Conservation (phyloP, 2,329 filamentous ascomycete genomes). For the Ceratocystis variospora region DNA sequence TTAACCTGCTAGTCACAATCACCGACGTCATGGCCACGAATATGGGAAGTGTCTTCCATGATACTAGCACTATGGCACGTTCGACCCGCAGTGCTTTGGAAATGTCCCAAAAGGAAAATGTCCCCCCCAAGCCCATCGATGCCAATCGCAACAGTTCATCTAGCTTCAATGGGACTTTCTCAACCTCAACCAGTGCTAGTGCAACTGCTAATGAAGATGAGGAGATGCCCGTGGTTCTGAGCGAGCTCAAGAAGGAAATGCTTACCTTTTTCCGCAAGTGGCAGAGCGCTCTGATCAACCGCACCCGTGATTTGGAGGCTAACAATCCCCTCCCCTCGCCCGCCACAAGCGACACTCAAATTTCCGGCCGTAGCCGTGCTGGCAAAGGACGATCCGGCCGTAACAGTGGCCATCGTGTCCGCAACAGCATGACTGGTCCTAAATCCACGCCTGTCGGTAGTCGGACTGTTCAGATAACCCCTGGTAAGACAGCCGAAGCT, state of each 20-base stretch:
- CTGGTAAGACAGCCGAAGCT: neutral
- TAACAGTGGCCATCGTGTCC: constrained; percentile 21
- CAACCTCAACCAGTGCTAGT: constrained; percentile 17
- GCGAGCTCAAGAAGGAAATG: constrained; percentile 55
- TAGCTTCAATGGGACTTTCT: constrained; percentile 7
- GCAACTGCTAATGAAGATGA: constrained; percentile 20
- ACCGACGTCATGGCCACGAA: constrained; percentile 43
- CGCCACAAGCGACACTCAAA: neutral
- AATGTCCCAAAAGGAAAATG: constrained; percentile 16
- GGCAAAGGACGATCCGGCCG: constrained; percentile 21
- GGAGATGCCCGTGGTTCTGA: constrained; percentile 33
- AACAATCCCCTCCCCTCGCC: constrained; percentile 4
- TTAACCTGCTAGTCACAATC: constrained; percentile 37
- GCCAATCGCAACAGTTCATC: constrained; percentile 22
- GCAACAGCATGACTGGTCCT: constrained; percentile 12
- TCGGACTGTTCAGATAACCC: constrained; percentile 9
- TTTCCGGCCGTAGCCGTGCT: constrained; percentile 27
- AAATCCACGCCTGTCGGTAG: constrained; percentile 8
- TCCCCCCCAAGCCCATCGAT: constrained; percentile 9
- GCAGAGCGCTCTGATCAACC: constrained; percentile 54
- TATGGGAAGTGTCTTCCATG: constrained; percentile 37
- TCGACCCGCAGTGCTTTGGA: neutral
- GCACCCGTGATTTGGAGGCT: constrained; percentile 49
- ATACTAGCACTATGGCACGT: neutral
- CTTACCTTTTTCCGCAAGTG: constrained; percentile 67